phyloP scores from a whole-genome alignment of 805 yeast species.

The Candida andamanensis region DNA sequence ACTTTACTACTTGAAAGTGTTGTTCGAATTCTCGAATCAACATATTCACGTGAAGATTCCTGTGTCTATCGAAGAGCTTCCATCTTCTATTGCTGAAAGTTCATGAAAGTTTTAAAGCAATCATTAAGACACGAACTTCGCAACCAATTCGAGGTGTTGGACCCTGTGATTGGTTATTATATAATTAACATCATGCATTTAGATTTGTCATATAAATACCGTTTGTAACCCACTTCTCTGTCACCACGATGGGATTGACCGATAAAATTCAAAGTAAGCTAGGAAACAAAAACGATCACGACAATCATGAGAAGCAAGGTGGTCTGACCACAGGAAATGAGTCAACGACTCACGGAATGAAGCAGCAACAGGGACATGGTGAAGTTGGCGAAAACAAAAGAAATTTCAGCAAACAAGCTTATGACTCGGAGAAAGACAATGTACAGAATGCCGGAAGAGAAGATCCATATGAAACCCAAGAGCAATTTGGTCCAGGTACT shows the following conservation, averaged over 20 bases:
- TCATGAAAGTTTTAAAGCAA: too few relatives aligned
- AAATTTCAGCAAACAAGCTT: conserved; percentile 24
- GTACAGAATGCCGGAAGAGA: conserved; percentile 17
- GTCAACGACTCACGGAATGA: conserved; percentile 20
- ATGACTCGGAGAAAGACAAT: conserved; percentile 15
- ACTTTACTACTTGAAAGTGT: conserved; percentile 24
- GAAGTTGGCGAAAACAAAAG: conserved; percentile 20
- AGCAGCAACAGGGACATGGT: conserved; percentile 26
- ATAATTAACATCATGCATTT: background rate
- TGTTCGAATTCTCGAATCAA: conserved; percentile 17
- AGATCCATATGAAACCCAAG: conserved; percentile 22
- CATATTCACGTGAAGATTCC: conserved; percentile 26
- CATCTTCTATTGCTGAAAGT: too few relatives aligned
- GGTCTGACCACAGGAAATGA: conserved; percentile 25
- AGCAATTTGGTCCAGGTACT: conserved; percentile 25
- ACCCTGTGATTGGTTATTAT: too few relatives aligned
- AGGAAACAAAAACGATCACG: conserved; percentile 21
- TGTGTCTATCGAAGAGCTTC: conserved; percentile 19
- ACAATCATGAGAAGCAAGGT: conserved; percentile 24
- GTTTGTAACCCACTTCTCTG: background rate
- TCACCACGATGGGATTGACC: conserved; percentile 33
- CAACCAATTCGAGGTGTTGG: too few relatives aligned
- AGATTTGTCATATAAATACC: background rate
- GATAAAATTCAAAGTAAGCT: conserved; percentile 30
- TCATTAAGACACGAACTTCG: too few relatives aligned